phyloP scores from a whole-genome alignment of 73 alveolate genomes.

The Symbiodinium natans region DNA sequence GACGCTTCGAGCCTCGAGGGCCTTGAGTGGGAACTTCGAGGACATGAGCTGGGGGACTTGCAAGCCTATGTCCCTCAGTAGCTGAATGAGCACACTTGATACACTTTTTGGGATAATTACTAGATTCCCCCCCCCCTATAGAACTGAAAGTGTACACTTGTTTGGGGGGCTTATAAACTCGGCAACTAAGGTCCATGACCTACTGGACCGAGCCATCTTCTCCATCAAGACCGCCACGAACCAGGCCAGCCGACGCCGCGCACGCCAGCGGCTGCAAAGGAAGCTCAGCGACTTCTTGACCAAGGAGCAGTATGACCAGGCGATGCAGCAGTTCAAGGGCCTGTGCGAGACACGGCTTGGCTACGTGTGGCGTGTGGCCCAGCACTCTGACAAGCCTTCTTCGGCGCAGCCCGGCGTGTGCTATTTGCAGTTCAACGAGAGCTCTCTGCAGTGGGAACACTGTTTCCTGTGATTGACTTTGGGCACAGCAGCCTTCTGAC shows the following conservation, averaged over 20 bases:
- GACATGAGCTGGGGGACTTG: too few species aligned
- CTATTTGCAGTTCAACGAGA: neutral
- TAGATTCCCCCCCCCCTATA: too few species aligned
- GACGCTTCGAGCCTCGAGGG: too few species aligned
- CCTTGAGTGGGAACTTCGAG: too few species aligned
- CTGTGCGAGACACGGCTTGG: neutral
- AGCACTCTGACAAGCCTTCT: neutral
- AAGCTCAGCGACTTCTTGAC: constrained; percentile 1
- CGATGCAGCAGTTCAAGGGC: neutral
- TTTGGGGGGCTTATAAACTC: too few species aligned
- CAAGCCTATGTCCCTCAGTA: too few species aligned
- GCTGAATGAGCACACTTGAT: too few species aligned
- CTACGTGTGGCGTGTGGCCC: constrained; percentile 6
- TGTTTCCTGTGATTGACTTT: neutral
- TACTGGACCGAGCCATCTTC: neutral
- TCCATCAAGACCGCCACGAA: neutral
- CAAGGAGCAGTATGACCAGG: neutral
- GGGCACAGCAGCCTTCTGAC: constrained; percentile 15
- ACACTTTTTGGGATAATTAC: too few species aligned
- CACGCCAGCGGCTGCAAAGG: constrained; percentile 6
- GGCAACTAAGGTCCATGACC: too few species aligned
- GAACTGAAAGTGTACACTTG: too few species aligned
- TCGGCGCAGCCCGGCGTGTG: constrained; percentile 3
- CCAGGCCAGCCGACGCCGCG: constrained; percentile 8
- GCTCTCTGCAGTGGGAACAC: neutral